These are phyloP conservation scores for Tuctoria greenei DNA, from an alignment of 176 grass and related monocot species.

Conservation along the genomic window DNA sequence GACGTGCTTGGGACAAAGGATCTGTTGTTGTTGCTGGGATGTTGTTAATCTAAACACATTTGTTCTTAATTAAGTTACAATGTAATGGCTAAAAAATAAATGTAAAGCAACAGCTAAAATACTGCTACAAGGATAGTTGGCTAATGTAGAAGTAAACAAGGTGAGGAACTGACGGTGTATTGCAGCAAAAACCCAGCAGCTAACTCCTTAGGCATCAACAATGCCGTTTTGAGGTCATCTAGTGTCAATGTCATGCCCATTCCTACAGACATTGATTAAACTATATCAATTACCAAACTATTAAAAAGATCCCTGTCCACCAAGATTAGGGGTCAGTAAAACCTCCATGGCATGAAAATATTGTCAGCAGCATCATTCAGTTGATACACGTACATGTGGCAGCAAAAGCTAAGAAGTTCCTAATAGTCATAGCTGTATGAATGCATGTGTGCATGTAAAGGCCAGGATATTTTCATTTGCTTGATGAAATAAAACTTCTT, in stretches of 20 bases:
- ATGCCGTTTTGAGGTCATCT: constrained; percentile 58
- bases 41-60: too few relatives aligned
- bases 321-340: background rate
- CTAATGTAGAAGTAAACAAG: background rate
- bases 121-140: background rate
- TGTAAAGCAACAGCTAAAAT: background rate
- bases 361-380: background rate
- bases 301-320: background rate
- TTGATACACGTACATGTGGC: background rate
- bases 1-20: too few relatives aligned
- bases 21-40: too few relatives aligned
- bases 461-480: background rate
- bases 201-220: constrained; percentile 89
- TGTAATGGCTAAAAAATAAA: background rate
- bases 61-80: background rate
- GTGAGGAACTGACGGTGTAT: constrained; percentile 57
- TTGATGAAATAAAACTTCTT: background rate
- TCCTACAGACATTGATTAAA: constrained; percentile 39
- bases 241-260: constrained; percentile 96
- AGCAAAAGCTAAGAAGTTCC: background rate
- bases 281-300: constrained; percentile 2
- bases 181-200: constrained; percentile 75
- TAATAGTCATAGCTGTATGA: background rate
- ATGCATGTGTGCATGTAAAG: background rate
- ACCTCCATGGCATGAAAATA: background rate